Conservation (phyloP, 352 stramenopile genomes). For the Phytophthora foliorum region DNA sequence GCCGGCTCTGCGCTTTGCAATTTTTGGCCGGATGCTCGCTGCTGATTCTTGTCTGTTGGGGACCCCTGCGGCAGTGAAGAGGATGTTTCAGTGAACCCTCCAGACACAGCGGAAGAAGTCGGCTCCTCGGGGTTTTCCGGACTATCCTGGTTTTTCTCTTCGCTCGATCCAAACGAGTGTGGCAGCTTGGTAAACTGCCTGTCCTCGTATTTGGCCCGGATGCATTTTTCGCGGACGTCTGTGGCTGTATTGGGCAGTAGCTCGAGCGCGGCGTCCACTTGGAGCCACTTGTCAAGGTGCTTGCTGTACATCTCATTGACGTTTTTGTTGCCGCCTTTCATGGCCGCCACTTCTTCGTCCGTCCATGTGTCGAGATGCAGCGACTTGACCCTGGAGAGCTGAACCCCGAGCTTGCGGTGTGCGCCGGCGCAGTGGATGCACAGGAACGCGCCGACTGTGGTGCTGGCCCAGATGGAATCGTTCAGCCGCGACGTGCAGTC, state of each 20-base stretch:
- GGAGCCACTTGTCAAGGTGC: slow-evolving; percentile 63
- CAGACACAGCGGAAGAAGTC: slow-evolving; percentile 5
- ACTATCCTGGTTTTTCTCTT: slow-evolving; percentile 66
- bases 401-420: slow-evolving; percentile 95
- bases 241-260: slow-evolving; percentile 48
- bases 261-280: slow-evolving; percentile 45
- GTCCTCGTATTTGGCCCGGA: slow-evolving; percentile 78
- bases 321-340: slow-evolving; percentile 82
- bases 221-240: slow-evolving; percentile 61
- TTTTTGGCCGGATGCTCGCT: slow-evolving; percentile 39
- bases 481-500: slow-evolving; percentile 78
- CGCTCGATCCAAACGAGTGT: slow-evolving; percentile 15
- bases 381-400: slow-evolving; percentile 93
- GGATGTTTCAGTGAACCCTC: slow-evolving; percentile 25
- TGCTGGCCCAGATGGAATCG: slow-evolving; percentile 94
- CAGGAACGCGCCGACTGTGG: slow-evolving; percentile 95
- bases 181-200: slow-evolving; percentile 73
- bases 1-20: slow-evolving; percentile 41
- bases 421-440: slow-evolving; percentile 97
- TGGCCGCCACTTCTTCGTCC: slow-evolving; percentile 73
- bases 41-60: slow-evolving; percentile 47
- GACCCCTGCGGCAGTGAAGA: slow-evolving; percentile 17
- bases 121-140: slow-evolving; percentile 64
- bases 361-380: slow-evolving; percentile 83
- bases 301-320: slow-evolving; percentile 71